phyloP scores from a whole-genome alignment of 1,284 basidiomycete species.

The Xerocomus amazonicus region DNA sequence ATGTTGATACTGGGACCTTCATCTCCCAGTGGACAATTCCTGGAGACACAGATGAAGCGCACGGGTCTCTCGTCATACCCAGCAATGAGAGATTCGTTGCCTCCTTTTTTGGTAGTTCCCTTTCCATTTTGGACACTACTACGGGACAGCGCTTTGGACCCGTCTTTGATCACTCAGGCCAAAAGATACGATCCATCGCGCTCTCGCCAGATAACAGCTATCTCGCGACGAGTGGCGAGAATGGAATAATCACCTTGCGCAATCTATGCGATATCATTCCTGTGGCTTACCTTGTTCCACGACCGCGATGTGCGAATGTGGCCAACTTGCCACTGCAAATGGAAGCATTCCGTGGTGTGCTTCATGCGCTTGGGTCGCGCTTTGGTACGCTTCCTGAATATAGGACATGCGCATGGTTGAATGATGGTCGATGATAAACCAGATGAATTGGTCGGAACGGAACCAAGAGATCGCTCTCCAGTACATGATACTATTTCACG shows the following conservation, averaged over 20 bases:
- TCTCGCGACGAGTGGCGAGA: background rate
- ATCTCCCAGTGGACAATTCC: background rate
- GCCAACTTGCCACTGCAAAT: background rate
- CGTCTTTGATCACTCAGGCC: background rate
- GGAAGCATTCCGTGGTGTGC: background rate
- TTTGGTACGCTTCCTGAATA: background rate
- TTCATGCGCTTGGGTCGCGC: background rate
- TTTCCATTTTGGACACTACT: background rate
- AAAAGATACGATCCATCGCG: background rate
- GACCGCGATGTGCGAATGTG: background rate
- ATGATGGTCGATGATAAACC: background rate
- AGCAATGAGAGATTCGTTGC: background rate
- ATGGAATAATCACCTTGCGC: background rate
- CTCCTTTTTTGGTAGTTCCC: background rate
- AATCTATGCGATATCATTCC: background rate
- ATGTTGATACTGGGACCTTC: background rate
- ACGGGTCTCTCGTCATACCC: background rate
- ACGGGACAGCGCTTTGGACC: background rate
- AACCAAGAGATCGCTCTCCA: background rate
- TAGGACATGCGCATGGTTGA: background rate
- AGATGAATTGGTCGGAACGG: background rate
- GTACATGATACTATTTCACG: background rate
- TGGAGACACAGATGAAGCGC: background rate
- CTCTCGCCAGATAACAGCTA: background rate
- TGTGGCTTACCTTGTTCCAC: background rate